Evolutionary conservation across 768 basidiomycete species (phyloP).

Genomic region (Rhodotorula babjevae): DNA sequence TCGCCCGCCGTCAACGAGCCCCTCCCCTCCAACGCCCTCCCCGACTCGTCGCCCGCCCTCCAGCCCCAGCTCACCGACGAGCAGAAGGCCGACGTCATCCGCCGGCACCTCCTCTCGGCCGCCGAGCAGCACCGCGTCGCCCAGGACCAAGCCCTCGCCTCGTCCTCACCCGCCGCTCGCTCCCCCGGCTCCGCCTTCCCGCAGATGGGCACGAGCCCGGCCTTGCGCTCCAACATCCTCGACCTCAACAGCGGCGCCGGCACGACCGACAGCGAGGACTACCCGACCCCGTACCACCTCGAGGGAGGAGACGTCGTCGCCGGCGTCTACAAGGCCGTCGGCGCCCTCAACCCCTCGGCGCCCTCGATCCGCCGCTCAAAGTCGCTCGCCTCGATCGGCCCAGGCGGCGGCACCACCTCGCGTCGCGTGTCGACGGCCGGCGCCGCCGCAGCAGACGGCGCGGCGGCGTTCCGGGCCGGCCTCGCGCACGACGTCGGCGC

Average conservation of each 20-base stretch:
- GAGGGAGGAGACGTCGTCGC: conserved; percentile 34
- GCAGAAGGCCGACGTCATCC: conserved; percentile 74
- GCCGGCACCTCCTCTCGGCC: conserved; percentile 71
- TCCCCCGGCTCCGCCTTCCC: conserved; percentile 17
- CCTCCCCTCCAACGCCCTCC: neutral
- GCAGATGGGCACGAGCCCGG: neutral
- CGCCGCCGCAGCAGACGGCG: conserved; percentile 2
- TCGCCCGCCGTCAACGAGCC: neutral
- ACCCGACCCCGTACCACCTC: conserved; percentile 39
- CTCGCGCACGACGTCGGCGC: neutral
- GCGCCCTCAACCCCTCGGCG: conserved; percentile 1
- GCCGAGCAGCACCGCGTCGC: conserved; percentile 56
- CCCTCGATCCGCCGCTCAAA: neutral
- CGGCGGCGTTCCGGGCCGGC: conserved; percentile 15
- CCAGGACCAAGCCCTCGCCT: conserved; percentile 39
- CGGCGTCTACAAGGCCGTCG: conserved; percentile 25
- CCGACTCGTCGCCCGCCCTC: neutral
- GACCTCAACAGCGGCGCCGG: neutral
- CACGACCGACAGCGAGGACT: conserved; percentile 11
- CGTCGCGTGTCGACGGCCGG: conserved; percentile 4
- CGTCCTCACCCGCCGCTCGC: conserved; percentile 5
- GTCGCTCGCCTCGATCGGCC: neutral
- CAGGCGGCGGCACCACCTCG: neutral
- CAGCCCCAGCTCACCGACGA: conserved; percentile 58
- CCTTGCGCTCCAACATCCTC: neutral